Base-by-base conservation (phyloP, 345 rosid species). In the Carallia pectinifolia region DNA sequence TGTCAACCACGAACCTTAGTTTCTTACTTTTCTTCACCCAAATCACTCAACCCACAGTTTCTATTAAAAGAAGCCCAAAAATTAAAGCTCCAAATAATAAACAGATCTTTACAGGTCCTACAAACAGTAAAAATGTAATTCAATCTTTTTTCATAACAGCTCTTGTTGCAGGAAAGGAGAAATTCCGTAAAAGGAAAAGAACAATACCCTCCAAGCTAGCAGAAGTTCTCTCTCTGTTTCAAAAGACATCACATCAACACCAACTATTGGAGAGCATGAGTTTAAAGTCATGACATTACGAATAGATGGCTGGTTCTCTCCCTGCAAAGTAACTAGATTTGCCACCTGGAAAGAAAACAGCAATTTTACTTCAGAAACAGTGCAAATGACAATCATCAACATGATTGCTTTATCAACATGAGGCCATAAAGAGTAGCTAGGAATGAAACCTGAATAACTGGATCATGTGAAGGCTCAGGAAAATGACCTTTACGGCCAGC, bases 401-500 rank as follows among this genome's bases (percentile, higher is more conserved):
- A 17, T 63, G 48, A 64, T 62, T 53, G 55, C 44, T 66, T 37
- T 60, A n/a, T 4, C 53, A 47, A 61, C 65, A 62, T 56, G 62
- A n/a, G 39, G 61, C 19, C 69, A 9, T 31, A 68, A 66, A 64
- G 8, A 10, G 56, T 68, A 71, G 65, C 19, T 53, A 65, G 18
- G 17, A 27, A 48, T 31, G 15, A 62, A 44, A 95, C 99, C 97
- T 95, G 99, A 80, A 95, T 95, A 65, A 95, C 97, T 69, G 97
- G 97, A 83, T 95, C 99, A 65, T 95, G 99, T 67, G 81, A 80
- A 74, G 99, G 90, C 90, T 95, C 99, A 2, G 99, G 99, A 86
- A 95, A 95, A 79, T 95, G 98, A 68, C 99, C 99, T 85, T 92
- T 95, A 67, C 94, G 97, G 58, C 99, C 99, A 50, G 99, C 97